Conservation (phyloP, 2,329 filamentous ascomycete genomes). For the Cordyceps tenuipes region DNA sequence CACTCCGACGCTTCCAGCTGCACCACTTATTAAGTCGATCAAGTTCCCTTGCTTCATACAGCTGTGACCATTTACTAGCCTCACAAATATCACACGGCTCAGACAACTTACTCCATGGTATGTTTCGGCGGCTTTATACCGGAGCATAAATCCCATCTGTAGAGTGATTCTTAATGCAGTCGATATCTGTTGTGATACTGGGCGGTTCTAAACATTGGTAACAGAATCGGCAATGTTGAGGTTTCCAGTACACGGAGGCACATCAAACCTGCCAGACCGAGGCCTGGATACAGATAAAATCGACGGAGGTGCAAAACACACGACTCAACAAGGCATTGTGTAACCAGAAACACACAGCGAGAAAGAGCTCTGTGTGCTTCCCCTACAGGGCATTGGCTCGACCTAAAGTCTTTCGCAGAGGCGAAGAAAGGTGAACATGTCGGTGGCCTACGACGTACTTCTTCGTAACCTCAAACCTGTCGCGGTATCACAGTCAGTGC, state of each 20-base stretch:
- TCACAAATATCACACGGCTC: neutral
- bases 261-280: too few relatives aligned
- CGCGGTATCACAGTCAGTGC: neutral
- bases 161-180: neutral
- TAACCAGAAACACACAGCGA: slow-evolving; percentile 35
- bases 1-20: neutral
- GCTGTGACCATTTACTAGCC: neutral
- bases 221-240: neutral
- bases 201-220: neutral
- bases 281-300: neutral
- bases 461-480: neutral
- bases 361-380: slow-evolving; percentile 36
- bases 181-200: neutral
- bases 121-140: neutral
- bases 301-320: too few relatives aligned
- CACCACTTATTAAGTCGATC: neutral
- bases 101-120: neutral
- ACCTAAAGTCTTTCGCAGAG: neutral
- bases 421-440: neutral
- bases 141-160: neutral
- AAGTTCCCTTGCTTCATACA: neutral
- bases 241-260: too few relatives aligned
- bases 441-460: neutral
- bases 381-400: slow-evolving; percentile 20
- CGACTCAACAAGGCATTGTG: slow-evolving; percentile 8